Conservation (phyloP, 495 filamentous ascomycete species). For the Tuber umbilicatum region DNA sequence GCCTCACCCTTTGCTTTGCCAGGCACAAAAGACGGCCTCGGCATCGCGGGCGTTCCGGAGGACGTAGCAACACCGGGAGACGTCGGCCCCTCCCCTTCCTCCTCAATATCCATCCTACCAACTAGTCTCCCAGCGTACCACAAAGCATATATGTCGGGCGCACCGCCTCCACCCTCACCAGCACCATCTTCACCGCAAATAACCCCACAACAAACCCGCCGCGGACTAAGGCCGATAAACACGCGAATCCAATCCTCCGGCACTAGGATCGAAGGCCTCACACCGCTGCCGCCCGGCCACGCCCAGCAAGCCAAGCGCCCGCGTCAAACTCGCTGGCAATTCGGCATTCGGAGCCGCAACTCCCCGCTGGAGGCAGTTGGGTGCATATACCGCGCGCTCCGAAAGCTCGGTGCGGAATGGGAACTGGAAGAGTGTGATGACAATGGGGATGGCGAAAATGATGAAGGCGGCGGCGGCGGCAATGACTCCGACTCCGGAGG, state of each 20-base stretch:
- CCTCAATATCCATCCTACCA: slow-evolving; percentile 69
- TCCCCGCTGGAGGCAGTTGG: slow-evolving; percentile 86
- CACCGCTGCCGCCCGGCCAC: slow-evolving; percentile 9
- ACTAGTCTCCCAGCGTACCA: slow-evolving; percentile 86
- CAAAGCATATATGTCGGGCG: slow-evolving; percentile 63
- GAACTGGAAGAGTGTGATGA: slow-evolving; percentile 47
- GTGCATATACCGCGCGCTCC: slow-evolving; percentile 85
- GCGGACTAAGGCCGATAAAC: slow-evolving; percentile 4
- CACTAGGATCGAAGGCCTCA: slow-evolving; percentile 23
- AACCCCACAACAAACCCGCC: slow-evolving; percentile 14
- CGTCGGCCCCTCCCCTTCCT: slow-evolving; percentile 36
- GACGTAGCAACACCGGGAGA: slow-evolving; percentile 35
- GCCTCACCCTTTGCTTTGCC: slow-evolving; percentile 35
- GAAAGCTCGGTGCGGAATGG: slow-evolving; percentile 84
- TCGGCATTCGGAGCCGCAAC: slow-evolving; percentile 89
- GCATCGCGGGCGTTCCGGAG: slow-evolving; percentile 37
- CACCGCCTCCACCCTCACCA: slow-evolving; percentile 19
- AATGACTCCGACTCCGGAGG: slow-evolving; percentile 41
- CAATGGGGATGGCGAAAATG: slow-evolving; percentile 30
- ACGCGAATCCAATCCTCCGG: slow-evolving; percentile 17
- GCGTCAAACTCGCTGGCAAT: slow-evolving; percentile 83
- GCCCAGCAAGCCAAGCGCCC: slow-evolving; percentile 51
- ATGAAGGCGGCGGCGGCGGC: slow-evolving; percentile 27
- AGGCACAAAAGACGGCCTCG: slow-evolving; percentile 29
- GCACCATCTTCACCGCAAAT: slow-evolving; percentile 25